Evolutionary conservation across 805 yeast genomes (phyloP).

Genomic region (Pichia membranifaciens): DNA sequence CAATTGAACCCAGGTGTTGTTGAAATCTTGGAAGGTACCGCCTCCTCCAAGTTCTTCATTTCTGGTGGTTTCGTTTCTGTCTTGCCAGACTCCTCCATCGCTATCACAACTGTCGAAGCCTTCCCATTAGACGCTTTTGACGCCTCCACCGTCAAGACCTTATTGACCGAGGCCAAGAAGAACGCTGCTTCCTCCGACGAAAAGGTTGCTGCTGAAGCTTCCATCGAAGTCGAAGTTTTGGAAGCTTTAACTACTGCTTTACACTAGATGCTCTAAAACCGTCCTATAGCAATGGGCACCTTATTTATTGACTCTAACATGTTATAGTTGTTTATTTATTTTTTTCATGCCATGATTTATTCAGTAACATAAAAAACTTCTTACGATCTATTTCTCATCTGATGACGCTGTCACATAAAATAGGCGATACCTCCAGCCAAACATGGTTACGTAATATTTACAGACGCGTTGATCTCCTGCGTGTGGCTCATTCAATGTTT

Average conservation of each 20-base stretch:
- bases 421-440: too few relatives aligned
- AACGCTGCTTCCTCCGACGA: constrained; percentile 80
- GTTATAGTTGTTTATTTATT: constrained; percentile 14
- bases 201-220: constrained; percentile 87
- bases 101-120: constrained; percentile 93
- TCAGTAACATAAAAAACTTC: constrained; percentile 9
- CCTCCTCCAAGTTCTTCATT: constrained; percentile 77
- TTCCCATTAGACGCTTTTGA: constrained; percentile 86
- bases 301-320: constrained; percentile 9
- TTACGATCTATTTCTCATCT: constrained; percentile 3
- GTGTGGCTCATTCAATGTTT: neutral
- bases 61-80: constrained; percentile 97
- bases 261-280: constrained; percentile 11
- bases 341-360: constrained; percentile 13
- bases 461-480: neutral
- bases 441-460: too few relatives aligned
- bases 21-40: constrained; percentile 76
- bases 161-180: constrained; percentile 91
- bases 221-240: constrained; percentile 90
- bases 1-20: constrained; percentile 94
- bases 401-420: too few relatives aligned
- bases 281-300: neutral
- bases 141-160: constrained; percentile 66
- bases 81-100: constrained; percentile 86
- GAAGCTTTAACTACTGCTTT: constrained; percentile 84